These are phyloP conservation scores for Filobasidium uniguttulatum DNA, from an alignment of 1,284 basidiomycete species.

Conservation along the genomic window DNA sequence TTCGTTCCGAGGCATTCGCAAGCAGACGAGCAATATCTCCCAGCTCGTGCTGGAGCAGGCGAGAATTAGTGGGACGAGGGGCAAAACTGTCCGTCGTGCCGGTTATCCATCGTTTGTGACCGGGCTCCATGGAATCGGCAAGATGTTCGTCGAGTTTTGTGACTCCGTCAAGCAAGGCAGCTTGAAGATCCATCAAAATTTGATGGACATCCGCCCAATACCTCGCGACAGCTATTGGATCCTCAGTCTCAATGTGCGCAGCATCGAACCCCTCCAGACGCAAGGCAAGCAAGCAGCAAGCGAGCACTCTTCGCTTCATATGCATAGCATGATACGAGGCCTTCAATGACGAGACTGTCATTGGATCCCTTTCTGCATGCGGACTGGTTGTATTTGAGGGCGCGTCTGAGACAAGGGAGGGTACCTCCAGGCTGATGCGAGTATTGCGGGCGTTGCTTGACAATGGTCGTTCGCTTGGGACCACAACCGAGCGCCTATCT, in stretches of 20 bases:
- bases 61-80: constrained; percentile 3
- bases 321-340: constrained; percentile 8
- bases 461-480: too few species aligned
- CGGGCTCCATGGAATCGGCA: background rate
- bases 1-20: constrained; percentile 1
- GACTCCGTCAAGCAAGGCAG: background rate
- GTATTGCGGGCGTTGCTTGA: too few species aligned
- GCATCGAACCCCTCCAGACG: background rate
- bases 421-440: background rate
- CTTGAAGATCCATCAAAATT: constrained; percentile 6
- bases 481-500: too few species aligned
- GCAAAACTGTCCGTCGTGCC: constrained; percentile 4
- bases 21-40: constrained; percentile 9
- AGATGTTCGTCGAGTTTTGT: background rate
- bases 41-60: constrained; percentile 14
- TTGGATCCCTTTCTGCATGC: background rate
- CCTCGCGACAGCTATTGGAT: constrained; percentile 7
- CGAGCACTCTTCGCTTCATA: constrained; percentile 6
- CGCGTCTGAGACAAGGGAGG: background rate
- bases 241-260: background rate
- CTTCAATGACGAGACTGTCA: constrained; percentile 5
- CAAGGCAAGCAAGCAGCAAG: constrained; percentile 12
- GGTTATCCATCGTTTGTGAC: background rate
- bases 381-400: background rate
- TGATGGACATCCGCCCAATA: constrained; percentile 15